phyloP scores from a whole-genome alignment of 352 stramenopile species.

The Globisporangium radiosum region DNA sequence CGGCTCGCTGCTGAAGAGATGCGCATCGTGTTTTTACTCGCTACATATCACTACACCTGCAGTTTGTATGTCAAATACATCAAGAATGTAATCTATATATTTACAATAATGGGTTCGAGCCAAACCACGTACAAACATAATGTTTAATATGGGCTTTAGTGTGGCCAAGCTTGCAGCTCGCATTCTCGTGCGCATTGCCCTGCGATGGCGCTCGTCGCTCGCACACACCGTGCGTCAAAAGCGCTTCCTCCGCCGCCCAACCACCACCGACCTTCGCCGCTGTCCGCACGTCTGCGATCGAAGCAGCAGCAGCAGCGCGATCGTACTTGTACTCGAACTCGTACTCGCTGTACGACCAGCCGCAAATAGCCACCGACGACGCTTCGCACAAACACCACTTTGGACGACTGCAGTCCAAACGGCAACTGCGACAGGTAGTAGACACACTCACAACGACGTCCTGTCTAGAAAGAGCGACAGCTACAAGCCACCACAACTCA shows the following conservation, averaged over 20 bases:
- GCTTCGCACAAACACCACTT: not conserved
- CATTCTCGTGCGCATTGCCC: no score
- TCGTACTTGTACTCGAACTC: not conserved
- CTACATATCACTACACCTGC: no score
- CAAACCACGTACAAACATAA: no score
- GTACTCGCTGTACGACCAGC: no score
- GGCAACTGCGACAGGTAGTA: not conserved
- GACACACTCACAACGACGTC: not conserved
- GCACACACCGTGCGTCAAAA: not conserved
- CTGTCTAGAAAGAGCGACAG: slow-evolving; percentile 12
- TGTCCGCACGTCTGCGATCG: not conserved
- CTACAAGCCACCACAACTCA: not conserved
- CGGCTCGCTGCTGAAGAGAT: no score
- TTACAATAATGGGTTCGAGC: no score
- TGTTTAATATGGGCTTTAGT: no score
- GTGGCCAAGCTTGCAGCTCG: no score
- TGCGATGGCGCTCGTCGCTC: no score
- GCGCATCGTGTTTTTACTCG: no score
- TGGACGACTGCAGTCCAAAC: not conserved
- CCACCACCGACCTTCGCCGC: not conserved
- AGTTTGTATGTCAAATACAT: no score
- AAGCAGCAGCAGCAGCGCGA: not conserved
- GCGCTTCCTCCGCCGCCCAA: not conserved
- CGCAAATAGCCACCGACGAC: not conserved
- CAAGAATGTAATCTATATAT: no score